Evolutionary conservation across 352 stramenopile genomes (phyloP).

Genomic region (Phytophthora pluvialis): DNA sequence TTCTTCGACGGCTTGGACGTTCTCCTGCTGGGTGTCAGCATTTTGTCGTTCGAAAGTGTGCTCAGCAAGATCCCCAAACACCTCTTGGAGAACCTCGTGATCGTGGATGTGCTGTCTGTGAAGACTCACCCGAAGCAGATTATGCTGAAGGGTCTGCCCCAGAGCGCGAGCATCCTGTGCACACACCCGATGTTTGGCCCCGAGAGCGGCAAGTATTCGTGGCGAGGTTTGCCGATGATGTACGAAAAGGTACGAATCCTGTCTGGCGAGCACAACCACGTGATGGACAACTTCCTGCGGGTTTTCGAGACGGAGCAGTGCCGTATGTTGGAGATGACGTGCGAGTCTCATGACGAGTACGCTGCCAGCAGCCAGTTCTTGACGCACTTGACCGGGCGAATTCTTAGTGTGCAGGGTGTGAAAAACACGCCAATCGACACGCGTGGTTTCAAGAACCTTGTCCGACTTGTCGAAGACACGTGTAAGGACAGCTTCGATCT

Average conservation of each 20-base stretch:
- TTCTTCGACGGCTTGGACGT: slow-evolving; percentile 95
- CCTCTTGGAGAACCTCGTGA: slow-evolving; percentile 86
- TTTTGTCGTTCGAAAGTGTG: slow-evolving; percentile 80
- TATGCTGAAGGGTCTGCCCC: slow-evolving; percentile 91
- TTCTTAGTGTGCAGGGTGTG: slow-evolving; percentile 91
- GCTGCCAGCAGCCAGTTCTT: slow-evolving; percentile 98
- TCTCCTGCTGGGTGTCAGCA: slow-evolving; percentile 91
- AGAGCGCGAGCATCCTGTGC: slow-evolving; percentile 93
- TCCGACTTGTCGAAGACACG: slow-evolving; percentile 96
- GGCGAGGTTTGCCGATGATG: slow-evolving; percentile 95
- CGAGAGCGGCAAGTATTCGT: slow-evolving; percentile 95
- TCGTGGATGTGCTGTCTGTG: slow-evolving; percentile 98
- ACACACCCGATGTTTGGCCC: slow-evolving; percentile 99
- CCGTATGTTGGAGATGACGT: slow-evolving; percentile 97
- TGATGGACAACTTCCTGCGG: slow-evolving; percentile 92
- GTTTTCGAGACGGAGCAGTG: slow-evolving; percentile 98
- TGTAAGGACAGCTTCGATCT: slow-evolving; percentile 98
- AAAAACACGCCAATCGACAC: slow-evolving; percentile 95
- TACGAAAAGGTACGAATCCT: slow-evolving; percentile 94
- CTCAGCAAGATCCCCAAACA: slow-evolving; percentile 66
- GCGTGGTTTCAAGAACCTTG: slow-evolving; percentile 96
- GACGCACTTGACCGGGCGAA: slow-evolving; percentile 97
- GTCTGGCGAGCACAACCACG: slow-evolving; percentile 55
- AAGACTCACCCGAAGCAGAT: slow-evolving; percentile 97
- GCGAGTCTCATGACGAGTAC: slow-evolving; percentile 96